Conservation (phyloP, 148 eudicot genomes). For the Rhododendron ferrugineum region DNA sequence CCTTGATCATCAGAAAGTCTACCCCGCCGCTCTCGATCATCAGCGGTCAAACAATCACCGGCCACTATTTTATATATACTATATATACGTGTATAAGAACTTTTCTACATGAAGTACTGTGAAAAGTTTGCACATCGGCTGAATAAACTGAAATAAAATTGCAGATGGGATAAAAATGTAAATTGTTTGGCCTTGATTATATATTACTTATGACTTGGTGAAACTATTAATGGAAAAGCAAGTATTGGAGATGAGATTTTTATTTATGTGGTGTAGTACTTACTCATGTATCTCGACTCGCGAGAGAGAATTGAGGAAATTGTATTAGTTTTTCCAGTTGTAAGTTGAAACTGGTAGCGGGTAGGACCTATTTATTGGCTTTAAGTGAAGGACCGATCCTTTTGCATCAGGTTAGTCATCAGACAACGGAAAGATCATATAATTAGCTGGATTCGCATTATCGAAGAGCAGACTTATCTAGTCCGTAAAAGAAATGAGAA, state of each 20-base stretch:
- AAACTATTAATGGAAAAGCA: background rate
- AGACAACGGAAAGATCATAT: too few species aligned
- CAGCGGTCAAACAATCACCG: too few species aligned
- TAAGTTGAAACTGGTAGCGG: too few species aligned
- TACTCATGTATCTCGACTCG: too few species aligned
- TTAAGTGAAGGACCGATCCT: too few species aligned
- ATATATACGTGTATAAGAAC: background rate
- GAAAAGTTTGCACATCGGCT: background rate
- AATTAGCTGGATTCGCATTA: too few species aligned
- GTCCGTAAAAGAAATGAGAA: too few species aligned
- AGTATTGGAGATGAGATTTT: background rate
- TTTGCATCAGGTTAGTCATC: too few species aligned
- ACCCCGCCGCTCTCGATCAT: background rate
- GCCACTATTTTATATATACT: background rate
- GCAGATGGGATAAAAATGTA: background rate
- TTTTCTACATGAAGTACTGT: background rate
- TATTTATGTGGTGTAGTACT: background rate
- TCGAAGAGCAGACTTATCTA: too few species aligned
- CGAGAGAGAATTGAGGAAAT: too few species aligned
- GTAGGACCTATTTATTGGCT: too few species aligned
- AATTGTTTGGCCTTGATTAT: background rate
- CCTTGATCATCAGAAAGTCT: slow-evolving; percentile 26
- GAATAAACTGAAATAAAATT: background rate
- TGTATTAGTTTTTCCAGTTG: too few species aligned
- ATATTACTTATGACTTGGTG: background rate